These are phyloP conservation scores for Amaranthus cruentus DNA, from an alignment of 148 eudicot genomes.

Conservation along the genomic window DNA sequence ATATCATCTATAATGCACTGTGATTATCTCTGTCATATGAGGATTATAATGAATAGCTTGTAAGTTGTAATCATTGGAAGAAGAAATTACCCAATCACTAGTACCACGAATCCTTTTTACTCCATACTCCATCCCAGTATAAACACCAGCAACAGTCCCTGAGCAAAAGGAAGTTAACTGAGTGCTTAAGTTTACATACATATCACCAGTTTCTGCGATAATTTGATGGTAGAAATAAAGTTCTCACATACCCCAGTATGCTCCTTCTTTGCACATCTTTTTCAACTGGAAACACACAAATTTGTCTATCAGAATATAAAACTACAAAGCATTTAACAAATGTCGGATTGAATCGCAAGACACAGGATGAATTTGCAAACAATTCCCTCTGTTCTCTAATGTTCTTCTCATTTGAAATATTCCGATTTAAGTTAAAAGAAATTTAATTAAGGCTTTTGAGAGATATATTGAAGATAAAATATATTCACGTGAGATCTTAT, in stretches of 20 bases:
- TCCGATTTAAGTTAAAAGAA: too few relatives aligned
- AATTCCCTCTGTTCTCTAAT: too few relatives aligned
- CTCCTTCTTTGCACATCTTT: slow-evolving; percentile 93
- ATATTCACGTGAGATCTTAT: too few relatives aligned
- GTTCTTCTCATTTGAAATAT: too few relatives aligned
- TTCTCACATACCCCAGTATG: slow-evolving; percentile 72
- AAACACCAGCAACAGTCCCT: slow-evolving; percentile 85
- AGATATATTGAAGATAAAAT: too few relatives aligned
- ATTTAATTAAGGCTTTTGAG: too few relatives aligned
- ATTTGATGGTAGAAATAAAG: background rate
- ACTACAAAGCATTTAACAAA: background rate
- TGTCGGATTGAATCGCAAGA: background rate
- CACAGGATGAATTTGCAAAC: background rate
- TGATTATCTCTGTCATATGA: background rate
- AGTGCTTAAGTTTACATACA: background rate
- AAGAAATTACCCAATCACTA: slow-evolving; percentile 64
- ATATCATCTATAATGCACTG: too few relatives aligned
- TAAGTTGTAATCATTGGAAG: background rate
- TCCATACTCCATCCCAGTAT: slow-evolving; percentile 88
- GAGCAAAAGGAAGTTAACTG: slow-evolving; percentile 9
- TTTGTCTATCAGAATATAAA: background rate
- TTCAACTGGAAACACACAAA: slow-evolving; percentile 51
- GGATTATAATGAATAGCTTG: background rate
- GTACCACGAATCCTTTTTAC: slow-evolving; percentile 60
- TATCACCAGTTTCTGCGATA: background rate